Evolutionary conservation across 495 filamentous ascomycete genomes (phyloP).

Genomic region (Neurospora sp.): DNA sequence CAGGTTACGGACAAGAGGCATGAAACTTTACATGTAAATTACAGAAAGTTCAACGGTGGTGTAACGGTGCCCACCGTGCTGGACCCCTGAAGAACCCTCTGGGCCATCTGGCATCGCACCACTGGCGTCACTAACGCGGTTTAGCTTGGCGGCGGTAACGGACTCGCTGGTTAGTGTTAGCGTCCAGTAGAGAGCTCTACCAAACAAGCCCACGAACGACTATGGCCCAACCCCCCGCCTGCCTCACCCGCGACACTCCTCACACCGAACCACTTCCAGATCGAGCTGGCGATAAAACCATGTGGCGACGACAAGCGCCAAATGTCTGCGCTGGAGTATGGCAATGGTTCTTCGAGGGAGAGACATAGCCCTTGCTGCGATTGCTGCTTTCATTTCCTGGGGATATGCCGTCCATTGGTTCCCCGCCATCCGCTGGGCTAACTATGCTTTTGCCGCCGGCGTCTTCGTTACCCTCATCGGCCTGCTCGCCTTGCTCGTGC

Average conservation of each 20-base stretch:
- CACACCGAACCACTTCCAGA: background rate
- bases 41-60: background rate
- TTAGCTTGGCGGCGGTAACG: background rate
- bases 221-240: background rate
- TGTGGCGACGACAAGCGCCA: constrained; percentile 27
- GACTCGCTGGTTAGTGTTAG: background rate
- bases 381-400: constrained; percentile 75
- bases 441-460: constrained; percentile 68
- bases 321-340: constrained; percentile 13
- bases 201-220: background rate
- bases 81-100: background rate
- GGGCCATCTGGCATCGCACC: background rate
- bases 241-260: background rate
- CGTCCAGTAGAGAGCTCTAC: background rate
- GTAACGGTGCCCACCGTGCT: background rate
- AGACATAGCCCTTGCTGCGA: constrained; percentile 60
- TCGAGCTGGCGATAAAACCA: constrained; percentile 18
- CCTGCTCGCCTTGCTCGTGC: constrained; percentile 47
- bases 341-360: constrained; percentile 72
- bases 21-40: background rate
- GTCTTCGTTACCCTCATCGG: constrained; percentile 41
- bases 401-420: constrained; percentile 70
- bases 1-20: background rate
- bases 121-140: background rate
- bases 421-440: constrained; percentile 67